Evolutionary conservation across 2,329 filamentous ascomycete genomes (phyloP).

Genomic region (Massarina eburnea): DNA sequence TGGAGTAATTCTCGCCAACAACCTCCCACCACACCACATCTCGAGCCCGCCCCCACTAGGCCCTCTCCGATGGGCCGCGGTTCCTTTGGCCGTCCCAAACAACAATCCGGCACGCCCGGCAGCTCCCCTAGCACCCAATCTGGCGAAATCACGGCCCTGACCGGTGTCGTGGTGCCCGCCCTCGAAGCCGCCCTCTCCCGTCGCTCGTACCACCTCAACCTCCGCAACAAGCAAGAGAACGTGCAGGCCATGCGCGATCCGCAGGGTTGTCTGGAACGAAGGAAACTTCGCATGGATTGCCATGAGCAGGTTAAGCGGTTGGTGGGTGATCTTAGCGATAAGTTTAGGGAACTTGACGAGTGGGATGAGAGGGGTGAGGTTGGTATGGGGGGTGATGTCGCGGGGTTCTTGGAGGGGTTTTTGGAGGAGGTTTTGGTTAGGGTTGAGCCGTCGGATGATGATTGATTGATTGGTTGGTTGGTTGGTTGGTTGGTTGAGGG

Average conservation of each 20-base stretch:
- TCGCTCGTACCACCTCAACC: constrained; percentile 62
- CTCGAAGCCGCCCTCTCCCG: constrained; percentile 88
- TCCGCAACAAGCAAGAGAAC: constrained; percentile 43
- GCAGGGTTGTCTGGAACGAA: constrained; percentile 47
- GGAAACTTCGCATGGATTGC: constrained; percentile 55
- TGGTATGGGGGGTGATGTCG: constrained; percentile 89
- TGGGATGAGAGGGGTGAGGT: constrained; percentile 85
- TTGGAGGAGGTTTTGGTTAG: constrained; percentile 91
- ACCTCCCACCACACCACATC: constrained; percentile 5
- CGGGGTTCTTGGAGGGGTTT: constrained; percentile 85
- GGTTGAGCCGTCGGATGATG: constrained; percentile 84
- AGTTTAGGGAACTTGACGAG: constrained; percentile 88
- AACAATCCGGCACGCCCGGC: constrained; percentile 46
- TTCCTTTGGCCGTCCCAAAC: constrained; percentile 33
- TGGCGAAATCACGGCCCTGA: constrained; percentile 79
- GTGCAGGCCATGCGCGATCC: constrained; percentile 60
- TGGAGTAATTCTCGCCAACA: constrained; percentile 12
- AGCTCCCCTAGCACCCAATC: constrained; percentile 56
- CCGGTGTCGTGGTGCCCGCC: constrained; percentile 89
- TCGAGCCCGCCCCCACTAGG: constrained; percentile 15
- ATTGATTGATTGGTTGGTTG: constrained; percentile 39
- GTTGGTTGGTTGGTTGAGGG: background rate
- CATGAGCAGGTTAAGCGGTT: constrained; percentile 82
- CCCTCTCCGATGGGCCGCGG: constrained; percentile 26
- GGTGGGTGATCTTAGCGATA: constrained; percentile 77